Evolutionary conservation across 2,329 filamentous ascomycete genomes (phyloP), one percentile per base, ranked within the genome.

Genomic region (Leptodontidium sp.): DNA sequence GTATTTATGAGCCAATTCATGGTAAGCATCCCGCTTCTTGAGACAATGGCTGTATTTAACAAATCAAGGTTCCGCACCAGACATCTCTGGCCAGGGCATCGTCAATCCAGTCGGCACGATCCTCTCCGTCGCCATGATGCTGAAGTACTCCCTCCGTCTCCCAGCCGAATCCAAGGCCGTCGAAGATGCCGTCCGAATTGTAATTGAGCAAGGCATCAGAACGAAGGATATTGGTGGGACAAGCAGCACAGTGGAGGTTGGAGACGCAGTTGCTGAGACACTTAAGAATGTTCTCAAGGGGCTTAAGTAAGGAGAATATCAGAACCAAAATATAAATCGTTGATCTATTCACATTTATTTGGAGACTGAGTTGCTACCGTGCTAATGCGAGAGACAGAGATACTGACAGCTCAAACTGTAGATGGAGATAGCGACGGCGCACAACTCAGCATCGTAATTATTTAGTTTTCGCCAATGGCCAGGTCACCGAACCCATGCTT

Each of bases 1-100:
- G 94, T 75, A 97, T 98, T 77, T 99, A 97, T 80, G 95, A 98
- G 86, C 95, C 95, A 32, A 98, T 99, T 76, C 95, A 99, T 81
- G 94, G 93, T 93, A 84, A 70, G 83, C 67, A 2, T 38, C 61
- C 38, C 53, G 32, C 17, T 59, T 58, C 32, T 40, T n/a, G 11
- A 29, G 4, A 35, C 12, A 35, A 43, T 17, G 26, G 11, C 40
- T 2, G 21, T 15, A 43, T 5, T 17, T 49, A 14, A n/a, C 9
- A 55, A 45, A 52, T 40, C 57, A 63, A 92, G 92, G 93, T 47
- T 96, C 93, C 57, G 95, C 95, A 24, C 95, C 94, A 35, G 94
- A 98, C 78, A 98, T 98, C 77, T 93, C 93, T 1, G 94, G 95
- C 74, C 88, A 97, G 83, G 93, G 93, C 69, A 91, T 97, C 74